Percentiles rank a stretch among this genome's conserved stretches.
Evolutionary conservation across 2,329 filamentous ascomycete genomes (phyloP).

Genomic region (Elsinoe australis): DNA sequence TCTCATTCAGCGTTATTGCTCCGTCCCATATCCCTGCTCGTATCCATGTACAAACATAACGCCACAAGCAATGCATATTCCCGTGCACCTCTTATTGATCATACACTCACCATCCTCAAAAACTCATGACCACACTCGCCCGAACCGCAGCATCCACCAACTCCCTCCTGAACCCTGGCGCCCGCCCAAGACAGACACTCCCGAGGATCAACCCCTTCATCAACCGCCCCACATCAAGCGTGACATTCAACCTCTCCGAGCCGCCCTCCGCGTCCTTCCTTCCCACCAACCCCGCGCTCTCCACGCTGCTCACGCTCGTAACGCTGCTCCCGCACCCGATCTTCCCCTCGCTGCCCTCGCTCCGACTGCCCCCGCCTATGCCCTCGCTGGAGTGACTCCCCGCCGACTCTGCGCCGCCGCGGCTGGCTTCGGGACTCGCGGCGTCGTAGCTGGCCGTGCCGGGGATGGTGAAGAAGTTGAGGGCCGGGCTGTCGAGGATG

Average conservation of each 20-base stretch:
- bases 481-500: slow-evolving; percentile 6
- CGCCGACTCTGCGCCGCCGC: not conserved
- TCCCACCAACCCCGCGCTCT: not conserved
- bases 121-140: slow-evolving; percentile 28
- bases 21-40: not conserved
- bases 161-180: slow-evolving; percentile 37
- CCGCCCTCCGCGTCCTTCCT: slow-evolving; percentile 11
- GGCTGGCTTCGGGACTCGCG: not conserved
- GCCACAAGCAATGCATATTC: too few relatives aligned
- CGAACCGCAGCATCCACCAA: slow-evolving; percentile 38
- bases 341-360: slow-evolving; percentile 5
- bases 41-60: too few relatives aligned
- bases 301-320: not conserved
- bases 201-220: slow-evolving; percentile 38
- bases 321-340: not conserved
- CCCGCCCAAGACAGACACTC: slow-evolving; percentile 38
- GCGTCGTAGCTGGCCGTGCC: slow-evolving; percentile 15
- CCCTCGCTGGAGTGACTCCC: not conserved
- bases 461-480: slow-evolving; percentile 15
- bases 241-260: slow-evolving; percentile 31
- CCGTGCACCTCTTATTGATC: too few relatives aligned
- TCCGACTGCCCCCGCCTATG: not conserved
- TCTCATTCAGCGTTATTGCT: too few relatives aligned
- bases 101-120: slow-evolving; percentile 15
- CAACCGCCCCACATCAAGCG: slow-evolving; percentile 38